A percentile compares a stretch with the other conserved stretches of the same genome.
Conservation (phyloP, 306 rosid genomes). For the Pterocarpus santalinus region DNA sequence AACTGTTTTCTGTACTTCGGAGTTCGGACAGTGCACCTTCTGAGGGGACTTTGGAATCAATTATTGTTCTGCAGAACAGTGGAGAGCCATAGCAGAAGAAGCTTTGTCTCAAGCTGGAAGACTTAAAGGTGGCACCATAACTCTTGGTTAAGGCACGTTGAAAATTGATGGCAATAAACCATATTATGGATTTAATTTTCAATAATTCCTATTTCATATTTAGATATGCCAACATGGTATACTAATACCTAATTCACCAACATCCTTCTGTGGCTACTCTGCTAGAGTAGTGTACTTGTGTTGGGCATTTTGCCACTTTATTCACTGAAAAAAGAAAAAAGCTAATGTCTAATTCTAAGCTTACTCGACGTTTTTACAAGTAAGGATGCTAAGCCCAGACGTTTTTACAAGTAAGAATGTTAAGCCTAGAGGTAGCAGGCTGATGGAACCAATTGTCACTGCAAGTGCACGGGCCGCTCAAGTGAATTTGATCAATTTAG, state of each 20-base stretch:
- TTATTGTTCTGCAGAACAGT: constrained; percentile 94
- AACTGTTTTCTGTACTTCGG: constrained; percentile 90
- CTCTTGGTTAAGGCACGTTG: constrained; percentile 35
- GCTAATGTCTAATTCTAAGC: constrained; percentile 24
- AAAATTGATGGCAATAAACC: constrained; percentile 33
- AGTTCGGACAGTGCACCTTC: constrained; percentile 91
- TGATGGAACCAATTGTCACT: no score
- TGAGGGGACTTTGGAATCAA: constrained; percentile 96
- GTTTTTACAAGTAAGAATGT: no score
- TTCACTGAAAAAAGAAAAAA: no score
- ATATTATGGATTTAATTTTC: constrained; percentile 2
- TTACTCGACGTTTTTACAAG: constrained; percentile 45
- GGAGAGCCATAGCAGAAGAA: constrained; percentile 96
- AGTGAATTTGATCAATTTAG: no score
- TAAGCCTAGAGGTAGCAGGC: constrained; percentile 40
- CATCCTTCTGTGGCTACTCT: no score
- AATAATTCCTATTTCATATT: constrained; percentile 14
- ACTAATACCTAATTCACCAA: no score
- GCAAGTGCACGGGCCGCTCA: no score
- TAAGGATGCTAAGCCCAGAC: constrained; percentile 40
- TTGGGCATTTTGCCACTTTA: no score
- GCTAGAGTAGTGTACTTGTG: no score
- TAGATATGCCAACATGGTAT: neutral
- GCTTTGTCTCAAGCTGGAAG: constrained; percentile 78
- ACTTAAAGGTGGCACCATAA: constrained; percentile 66